Conservation (phyloP, 129 eudicot genomes). For the Heracleum sosnowskyi region DNA sequence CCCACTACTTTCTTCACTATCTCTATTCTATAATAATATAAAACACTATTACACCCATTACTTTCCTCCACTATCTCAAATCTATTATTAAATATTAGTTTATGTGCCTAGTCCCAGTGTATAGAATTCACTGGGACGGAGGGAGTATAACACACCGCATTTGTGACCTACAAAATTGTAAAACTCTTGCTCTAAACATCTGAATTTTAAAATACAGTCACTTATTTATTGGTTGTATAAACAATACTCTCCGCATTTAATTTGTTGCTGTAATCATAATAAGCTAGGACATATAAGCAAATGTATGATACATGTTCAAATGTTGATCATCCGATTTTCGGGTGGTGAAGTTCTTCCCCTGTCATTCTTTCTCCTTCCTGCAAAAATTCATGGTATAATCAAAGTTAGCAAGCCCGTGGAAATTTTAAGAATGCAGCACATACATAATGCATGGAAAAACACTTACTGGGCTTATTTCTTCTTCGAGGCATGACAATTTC, state of each 20-base stretch:
- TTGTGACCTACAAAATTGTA: too few species aligned
- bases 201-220: background rate
- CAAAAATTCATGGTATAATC: background rate
- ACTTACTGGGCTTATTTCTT: slow-evolving; percentile 37
- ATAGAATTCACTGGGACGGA: too few species aligned
- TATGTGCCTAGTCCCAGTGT: too few species aligned
- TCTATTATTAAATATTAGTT: too few species aligned
- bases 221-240: background rate
- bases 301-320: background rate
- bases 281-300: background rate
- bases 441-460: background rate
- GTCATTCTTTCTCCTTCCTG: slow-evolving; percentile 37
- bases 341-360: slow-evolving; percentile 14
- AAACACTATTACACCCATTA: too few species aligned
- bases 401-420: background rate
- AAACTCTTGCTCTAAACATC: background rate
- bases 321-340: background rate
- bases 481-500: slow-evolving; percentile 23
- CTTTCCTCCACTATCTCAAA: too few species aligned
- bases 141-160: too few species aligned
- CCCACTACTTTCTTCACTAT: too few species aligned
- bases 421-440: background rate
- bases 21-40: too few species aligned
- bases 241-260: background rate
- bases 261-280: background rate